Evolutionary conservation across 2,329 filamentous ascomycete species (phyloP), one percentile per base, ranked within the genome.

Genomic region (Trichophyton benhamiae): DNA sequence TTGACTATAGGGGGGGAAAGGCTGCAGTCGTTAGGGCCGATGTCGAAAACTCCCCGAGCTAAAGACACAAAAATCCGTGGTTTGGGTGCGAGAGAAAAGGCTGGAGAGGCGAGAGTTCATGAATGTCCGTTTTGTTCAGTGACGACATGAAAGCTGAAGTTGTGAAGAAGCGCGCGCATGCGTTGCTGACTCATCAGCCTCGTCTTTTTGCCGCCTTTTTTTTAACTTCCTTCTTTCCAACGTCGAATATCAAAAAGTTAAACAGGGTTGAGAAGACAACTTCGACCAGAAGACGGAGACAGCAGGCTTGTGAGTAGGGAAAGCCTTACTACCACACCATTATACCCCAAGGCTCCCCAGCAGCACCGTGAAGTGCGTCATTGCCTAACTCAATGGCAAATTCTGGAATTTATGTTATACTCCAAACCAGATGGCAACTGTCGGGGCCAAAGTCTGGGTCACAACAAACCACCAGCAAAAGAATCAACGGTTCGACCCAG

Each of bases 101-200:
- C 17, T 48, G n/a, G 44, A 25, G 17, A 48, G 44, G 41, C 41
- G 41, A 42, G 15, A 44, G n/a, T n/a, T n/a, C 41, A 7, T 44
- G 41, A 44, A 44, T n/a, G 41, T n/a, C n/a, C 6, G 13, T 44
- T 44, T 44, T 44, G 13, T 17, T 44, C 41, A 44, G 20, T 53
- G 49, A 53, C 49, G 49, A 53, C 49, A 53, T 53, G 49, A 38
- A 38, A 38, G 33, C 33, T 38, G 33, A 53, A 53, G 49, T 53
- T 48, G 44, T 6, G 41, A 44, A 44, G 46, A 49, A 49, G 46
- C 46, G 17, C 46, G 33, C 46, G 13, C n/a, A 20, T 30, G 48
- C 8, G 49, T 53, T 53, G 49, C 49, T 53, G 20, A 53, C 17
- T 53, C 49, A 53, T 7, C 49, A 5, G 13, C 6, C 25, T 25